Conservation (phyloP, 495 filamentous ascomycete species). For the Penicillium bovifimosum region DNA sequence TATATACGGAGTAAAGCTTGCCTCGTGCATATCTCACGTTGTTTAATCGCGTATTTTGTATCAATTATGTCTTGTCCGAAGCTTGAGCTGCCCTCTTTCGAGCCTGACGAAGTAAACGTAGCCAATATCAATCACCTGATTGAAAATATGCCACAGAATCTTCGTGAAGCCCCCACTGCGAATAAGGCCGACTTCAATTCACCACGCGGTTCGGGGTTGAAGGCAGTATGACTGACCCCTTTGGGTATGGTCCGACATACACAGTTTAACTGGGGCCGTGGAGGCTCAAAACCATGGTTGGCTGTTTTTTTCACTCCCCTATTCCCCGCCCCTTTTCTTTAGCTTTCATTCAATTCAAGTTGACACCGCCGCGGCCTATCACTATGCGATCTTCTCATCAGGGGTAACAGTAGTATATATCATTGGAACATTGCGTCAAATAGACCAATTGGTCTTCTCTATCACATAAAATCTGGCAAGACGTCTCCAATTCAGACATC, state of each 20-base stretch:
- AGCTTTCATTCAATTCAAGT: not conserved
- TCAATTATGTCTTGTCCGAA: too few species aligned
- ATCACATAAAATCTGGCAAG: not conserved
- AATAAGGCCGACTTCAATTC: slow-evolving; percentile 20
- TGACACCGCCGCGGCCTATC: not conserved
- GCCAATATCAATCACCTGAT: not conserved
- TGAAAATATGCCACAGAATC: slow-evolving; percentile 4
- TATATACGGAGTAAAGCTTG: too few species aligned
- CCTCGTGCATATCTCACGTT: too few species aligned
- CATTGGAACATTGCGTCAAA: not conserved
- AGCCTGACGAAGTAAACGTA: not conserved
- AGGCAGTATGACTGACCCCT: slow-evolving; percentile 14
- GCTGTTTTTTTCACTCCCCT: slow-evolving; percentile 13
- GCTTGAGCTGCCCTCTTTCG: not conserved
- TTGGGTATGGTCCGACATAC: slow-evolving; percentile 13
- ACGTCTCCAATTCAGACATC: slow-evolving; percentile 5
- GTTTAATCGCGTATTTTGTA: too few species aligned
- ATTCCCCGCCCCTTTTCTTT: slow-evolving; percentile 25
- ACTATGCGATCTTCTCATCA: not conserved
- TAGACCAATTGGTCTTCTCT: not conserved
- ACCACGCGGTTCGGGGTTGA: slow-evolving; percentile 10
- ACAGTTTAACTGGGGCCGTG: slow-evolving; percentile 10
- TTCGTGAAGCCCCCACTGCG: slow-evolving; percentile 9
- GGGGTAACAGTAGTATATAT: not conserved
- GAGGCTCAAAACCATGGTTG: slow-evolving; percentile 29